Evolutionary conservation across 1,139 yeast species (phyloP).

Genomic region (Protomyces macrosporus): DNA sequence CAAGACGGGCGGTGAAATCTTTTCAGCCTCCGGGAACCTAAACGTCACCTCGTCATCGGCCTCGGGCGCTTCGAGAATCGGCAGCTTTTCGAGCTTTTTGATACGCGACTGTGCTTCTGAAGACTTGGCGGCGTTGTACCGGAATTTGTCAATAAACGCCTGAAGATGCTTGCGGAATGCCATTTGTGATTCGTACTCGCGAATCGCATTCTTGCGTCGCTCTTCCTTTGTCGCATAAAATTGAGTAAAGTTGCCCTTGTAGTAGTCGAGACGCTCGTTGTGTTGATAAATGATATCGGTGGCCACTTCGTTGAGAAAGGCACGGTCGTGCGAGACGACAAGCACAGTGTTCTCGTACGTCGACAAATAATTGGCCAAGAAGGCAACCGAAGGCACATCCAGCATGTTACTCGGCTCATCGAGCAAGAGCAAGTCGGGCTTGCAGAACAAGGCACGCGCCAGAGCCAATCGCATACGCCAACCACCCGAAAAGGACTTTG

Average conservation of each 20-base stretch:
- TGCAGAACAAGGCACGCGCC: conserved; percentile 95
- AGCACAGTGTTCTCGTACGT: conserved; percentile 80
- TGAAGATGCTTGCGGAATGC: conserved; percentile 91
- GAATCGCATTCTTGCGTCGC: conserved; percentile 83
- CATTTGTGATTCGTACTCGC: conserved; percentile 96
- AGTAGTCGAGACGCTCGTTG: conserved; percentile 91
- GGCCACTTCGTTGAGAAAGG: conserved; percentile 94
- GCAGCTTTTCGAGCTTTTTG: conserved; percentile 89
- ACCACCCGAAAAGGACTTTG: conserved; percentile 96
- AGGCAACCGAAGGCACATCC: conserved; percentile 98
- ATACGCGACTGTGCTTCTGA: conserved; percentile 97
- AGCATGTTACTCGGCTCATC: conserved; percentile 99
- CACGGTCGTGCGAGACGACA: conserved; percentile 96
- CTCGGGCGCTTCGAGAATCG: conserved; percentile 88
- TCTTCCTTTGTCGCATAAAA: conserved; percentile 93
- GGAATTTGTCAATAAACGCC: conserved; percentile 83
- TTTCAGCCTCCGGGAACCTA: conserved; percentile 93
- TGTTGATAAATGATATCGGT: conserved; percentile 97
- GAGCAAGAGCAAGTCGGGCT: conserved; percentile 82
- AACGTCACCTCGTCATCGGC: conserved; percentile 81
- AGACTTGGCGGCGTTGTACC: conserved; percentile 96
- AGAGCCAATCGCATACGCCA: conserved; percentile 99
- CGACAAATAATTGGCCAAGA: conserved; percentile 80
- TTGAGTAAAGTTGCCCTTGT: conserved; percentile 88
- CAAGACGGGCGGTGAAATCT: conserved; percentile 85